These are phyloP conservation scores for Dittrichia graveolens DNA, from an alignment of 129 eudicot species.

Conservation along the genomic window DNA sequence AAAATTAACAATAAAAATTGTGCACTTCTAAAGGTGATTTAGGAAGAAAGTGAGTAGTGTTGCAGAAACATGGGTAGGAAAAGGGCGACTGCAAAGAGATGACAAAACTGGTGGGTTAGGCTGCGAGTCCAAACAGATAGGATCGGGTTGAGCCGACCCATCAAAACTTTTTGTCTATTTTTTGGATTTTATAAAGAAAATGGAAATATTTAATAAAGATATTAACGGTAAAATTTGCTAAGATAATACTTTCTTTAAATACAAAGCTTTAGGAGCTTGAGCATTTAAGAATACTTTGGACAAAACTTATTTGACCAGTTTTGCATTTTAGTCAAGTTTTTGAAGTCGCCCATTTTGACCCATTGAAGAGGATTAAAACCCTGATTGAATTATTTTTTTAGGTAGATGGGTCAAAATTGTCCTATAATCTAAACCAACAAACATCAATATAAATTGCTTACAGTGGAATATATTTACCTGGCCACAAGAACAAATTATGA, in stretches of 20 bases:
- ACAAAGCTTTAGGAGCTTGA: not conserved
- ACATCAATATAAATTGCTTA: conserved; percentile 18
- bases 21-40: conserved; percentile 9
- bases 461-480: conserved; percentile 28
- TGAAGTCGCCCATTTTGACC: not conserved
- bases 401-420: not conserved
- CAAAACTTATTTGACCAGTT: not conserved
- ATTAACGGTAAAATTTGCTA: too few species aligned
- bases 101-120: not conserved
- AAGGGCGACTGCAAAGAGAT: too few species aligned
- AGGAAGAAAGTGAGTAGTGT: not conserved
- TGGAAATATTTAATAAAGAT: not conserved
- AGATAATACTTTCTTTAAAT: not conserved
- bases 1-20: too few species aligned
- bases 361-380: not conserved
- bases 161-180: not conserved
- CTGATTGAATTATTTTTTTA: not conserved
- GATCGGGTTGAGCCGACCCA: too few species aligned
- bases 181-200: not conserved
- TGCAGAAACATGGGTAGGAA: not conserved
- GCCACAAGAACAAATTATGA: conserved; percentile 1
- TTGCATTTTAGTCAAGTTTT: not conserved
- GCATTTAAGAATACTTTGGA: not conserved
- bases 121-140: too few species aligned
- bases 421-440: not conserved